Conservation (phyloP, 306 rosid genomes). For the Gastrolobium villosum region DNA sequence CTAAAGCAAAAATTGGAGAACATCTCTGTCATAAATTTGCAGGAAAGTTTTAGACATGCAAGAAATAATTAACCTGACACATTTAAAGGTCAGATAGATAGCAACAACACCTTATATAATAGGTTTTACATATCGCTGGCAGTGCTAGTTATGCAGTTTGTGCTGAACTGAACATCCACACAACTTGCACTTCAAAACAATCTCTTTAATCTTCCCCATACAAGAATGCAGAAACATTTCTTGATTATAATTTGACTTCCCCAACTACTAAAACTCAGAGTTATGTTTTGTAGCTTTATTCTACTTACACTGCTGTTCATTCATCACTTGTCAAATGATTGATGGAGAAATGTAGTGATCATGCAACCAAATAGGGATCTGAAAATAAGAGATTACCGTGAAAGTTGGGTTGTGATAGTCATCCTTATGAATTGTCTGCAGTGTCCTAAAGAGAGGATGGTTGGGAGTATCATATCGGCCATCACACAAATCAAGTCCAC, state of each 20-base stretch:
- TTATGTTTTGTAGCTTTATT: neutral
- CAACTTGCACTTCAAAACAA: conserved; percentile 9
- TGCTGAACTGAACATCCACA: conserved; percentile 22
- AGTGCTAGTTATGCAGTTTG: conserved; percentile 18
- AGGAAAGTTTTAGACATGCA: neutral
- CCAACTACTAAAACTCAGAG: neutral
- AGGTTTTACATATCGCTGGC: neutral
- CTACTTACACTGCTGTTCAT: neutral
- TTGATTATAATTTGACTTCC: neutral
- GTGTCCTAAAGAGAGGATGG: conserved; percentile 79
- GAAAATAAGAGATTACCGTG: conserved; percentile 63
- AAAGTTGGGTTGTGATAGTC: conserved; percentile 97
- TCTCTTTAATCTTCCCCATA: conserved; percentile 16
- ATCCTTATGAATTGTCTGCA: conserved; percentile 84
- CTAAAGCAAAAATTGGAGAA: conserved; percentile 18
- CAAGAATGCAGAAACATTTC: neutral
- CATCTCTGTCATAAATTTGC: neutral
- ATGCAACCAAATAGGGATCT: conserved; percentile 37
- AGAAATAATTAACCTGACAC: conserved; percentile 2
- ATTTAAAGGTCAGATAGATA: neutral
- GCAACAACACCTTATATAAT: neutral
- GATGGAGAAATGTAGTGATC: conserved; percentile 26
- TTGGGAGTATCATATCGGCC: conserved; percentile 94
- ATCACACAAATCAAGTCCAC: conserved; percentile 97
- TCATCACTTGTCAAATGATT: neutral